Conservation (phyloP, 805 yeast species). For the Limtongia smithiae region DNA sequence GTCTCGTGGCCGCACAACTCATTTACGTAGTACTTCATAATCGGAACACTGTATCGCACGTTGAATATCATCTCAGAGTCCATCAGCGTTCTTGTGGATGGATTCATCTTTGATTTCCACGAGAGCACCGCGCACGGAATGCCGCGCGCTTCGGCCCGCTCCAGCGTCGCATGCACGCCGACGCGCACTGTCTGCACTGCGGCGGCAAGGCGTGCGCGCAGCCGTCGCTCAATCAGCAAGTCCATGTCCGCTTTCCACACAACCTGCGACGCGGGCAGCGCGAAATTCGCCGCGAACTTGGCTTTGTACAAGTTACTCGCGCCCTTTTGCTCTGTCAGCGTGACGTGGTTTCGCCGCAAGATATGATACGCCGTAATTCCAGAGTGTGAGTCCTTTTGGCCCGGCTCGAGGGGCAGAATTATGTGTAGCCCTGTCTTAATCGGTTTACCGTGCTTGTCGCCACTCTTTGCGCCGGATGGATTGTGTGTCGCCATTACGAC, state of each 20-base stretch:
- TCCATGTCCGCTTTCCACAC: constrained; percentile 11
- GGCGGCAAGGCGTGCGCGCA: constrained; percentile 2
- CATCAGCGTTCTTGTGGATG: not conserved
- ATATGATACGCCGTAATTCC: constrained; percentile 9
- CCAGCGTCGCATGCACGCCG: constrained; percentile 2
- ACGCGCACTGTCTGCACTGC: not conserved
- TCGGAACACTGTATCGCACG: not conserved
- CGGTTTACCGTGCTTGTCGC: not conserved
- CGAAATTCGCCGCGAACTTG: not conserved
- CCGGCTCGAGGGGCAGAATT: constrained; percentile 1
- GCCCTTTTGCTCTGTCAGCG: not conserved
- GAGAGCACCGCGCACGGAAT: constrained; percentile 1
- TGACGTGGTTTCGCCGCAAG: constrained; percentile 4
- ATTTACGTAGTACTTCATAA: constrained; percentile 2
- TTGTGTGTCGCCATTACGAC: no score
- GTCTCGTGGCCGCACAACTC: constrained; percentile 8
- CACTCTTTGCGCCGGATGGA: not conserved
- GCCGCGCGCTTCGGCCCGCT: constrained; percentile 2
- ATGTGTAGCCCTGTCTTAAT: not conserved
- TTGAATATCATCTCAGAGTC: constrained; percentile 7
- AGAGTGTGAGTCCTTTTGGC: not conserved
- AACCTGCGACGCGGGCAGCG: not conserved
- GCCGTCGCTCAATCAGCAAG: constrained; percentile 6
- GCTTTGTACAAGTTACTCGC: not conserved
- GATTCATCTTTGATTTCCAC: not conserved